Evolutionary conservation across 352 stramenopile genomes (phyloP).

Genomic region (Phytopythium kandeliae): DNA sequence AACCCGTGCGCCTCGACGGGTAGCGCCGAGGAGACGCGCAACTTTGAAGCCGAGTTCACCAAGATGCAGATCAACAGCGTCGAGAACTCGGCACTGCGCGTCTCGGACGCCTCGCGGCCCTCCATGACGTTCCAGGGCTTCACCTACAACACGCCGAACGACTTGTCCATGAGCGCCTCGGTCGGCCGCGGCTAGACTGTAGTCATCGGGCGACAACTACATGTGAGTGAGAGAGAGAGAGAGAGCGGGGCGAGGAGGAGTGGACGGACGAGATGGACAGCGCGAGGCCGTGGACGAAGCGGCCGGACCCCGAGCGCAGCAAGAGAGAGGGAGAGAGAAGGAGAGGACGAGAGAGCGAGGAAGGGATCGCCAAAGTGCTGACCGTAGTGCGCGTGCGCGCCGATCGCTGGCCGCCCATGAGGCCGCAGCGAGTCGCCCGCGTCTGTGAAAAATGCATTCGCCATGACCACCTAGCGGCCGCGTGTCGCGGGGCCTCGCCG

Average conservation of each 20-base stretch:
- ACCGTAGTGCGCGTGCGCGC: background rate
- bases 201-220: background rate
- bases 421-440: too few relatives aligned
- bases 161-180: constrained; percentile 70
- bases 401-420: too few relatives aligned
- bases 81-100: constrained; percentile 59
- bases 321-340: background rate
- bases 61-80: constrained; percentile 89
- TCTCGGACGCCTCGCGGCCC: constrained; percentile 70
- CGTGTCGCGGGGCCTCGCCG: too few relatives aligned
- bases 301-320: background rate
- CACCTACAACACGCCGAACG: constrained; percentile 88
- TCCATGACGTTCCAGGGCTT: constrained; percentile 89
- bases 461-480: too few relatives aligned
- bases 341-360: too few relatives aligned
- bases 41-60: constrained; percentile 90
- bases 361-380: background rate
- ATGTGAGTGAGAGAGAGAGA: background rate
- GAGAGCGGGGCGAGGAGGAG: too few relatives aligned
- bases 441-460: too few relatives aligned
- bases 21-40: constrained; percentile 75
- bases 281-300: background rate
- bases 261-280: background rate
- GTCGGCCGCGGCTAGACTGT: constrained; percentile 35
- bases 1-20: constrained; percentile 68